Evolutionary conservation across 306 rosid genomes (phyloP).

Genomic region (Acacia melanoxylon): DNA sequence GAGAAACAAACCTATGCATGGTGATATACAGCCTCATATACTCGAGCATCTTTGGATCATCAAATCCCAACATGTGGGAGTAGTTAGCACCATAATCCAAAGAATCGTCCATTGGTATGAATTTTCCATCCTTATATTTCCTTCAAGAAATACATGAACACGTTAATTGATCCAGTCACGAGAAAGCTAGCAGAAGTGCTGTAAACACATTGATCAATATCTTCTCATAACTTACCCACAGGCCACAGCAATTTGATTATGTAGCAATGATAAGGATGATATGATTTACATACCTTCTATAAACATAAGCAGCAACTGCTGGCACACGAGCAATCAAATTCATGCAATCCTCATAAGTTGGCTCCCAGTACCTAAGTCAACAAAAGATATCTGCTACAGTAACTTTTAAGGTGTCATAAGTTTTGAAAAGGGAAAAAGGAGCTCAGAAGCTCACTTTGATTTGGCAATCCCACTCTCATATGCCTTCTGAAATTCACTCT

Average conservation of each 20-base stretch:
- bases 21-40: conserved; percentile 95
- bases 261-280: conserved; percentile 19
- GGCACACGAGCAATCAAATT: conserved; percentile 92
- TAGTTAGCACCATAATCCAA: conserved; percentile 97
- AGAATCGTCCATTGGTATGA: conserved; percentile 70
- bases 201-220: conserved; percentile 12
- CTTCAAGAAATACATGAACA: conserved; percentile 43
- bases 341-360: conserved; percentile 89
- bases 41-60: conserved; percentile 82
- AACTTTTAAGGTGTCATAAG: conserved; percentile 23
- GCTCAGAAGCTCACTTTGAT: conserved; percentile 54
- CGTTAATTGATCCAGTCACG: conserved; percentile 33
- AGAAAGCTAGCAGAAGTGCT: conserved; percentile 16
- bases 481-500: conserved; percentile 93
- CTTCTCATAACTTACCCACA: conserved; percentile 20
- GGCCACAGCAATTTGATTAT: conserved; percentile 7
- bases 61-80: conserved; percentile 90
- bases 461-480: conserved; percentile 79
- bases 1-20: conserved; percentile 80
- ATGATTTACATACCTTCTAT: conserved; percentile 69
- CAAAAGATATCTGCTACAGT: conserved; percentile 26
- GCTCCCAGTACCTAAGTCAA: conserved; percentile 90
- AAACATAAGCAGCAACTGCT: conserved; percentile 84
- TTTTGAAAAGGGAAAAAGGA: conserved; percentile 12
- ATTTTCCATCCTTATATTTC: conserved; percentile 79